These are phyloP conservation scores for Candida neerlandica DNA, from an alignment of 1,139 yeast species.

Conservation along the genomic window DNA sequence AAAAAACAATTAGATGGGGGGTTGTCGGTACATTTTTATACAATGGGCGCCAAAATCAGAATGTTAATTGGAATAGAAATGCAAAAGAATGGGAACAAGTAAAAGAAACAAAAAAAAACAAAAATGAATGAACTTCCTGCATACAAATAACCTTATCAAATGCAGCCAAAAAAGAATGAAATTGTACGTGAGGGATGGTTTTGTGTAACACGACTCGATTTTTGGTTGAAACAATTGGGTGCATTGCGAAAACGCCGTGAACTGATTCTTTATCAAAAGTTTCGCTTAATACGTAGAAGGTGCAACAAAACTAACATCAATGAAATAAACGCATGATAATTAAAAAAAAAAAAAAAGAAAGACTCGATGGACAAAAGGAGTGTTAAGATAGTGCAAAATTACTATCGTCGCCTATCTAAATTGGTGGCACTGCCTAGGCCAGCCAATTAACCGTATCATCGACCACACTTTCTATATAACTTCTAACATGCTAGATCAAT, in stretches of 20 bases:
- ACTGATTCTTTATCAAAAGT: too few species aligned
- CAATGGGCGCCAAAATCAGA: not conserved
- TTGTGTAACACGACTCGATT: not conserved
- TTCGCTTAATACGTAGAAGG: not conserved
- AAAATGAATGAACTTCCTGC: not conserved
- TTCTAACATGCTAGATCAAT: too few species aligned
- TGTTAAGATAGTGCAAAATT: too few species aligned
- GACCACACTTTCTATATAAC: too few species aligned
- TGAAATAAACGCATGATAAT: too few species aligned
- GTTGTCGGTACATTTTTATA: not conserved
- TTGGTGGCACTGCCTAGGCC: too few species aligned
- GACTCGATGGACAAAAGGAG: too few species aligned
- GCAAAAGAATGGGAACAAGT: not conserved
- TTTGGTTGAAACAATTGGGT: not conserved
- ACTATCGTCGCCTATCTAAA: too few species aligned
- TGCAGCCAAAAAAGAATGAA: not conserved
- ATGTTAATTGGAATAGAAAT: not conserved
- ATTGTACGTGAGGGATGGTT: not conserved
- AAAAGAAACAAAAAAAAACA: not conserved
- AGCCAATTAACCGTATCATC: too few species aligned
- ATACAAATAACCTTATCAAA: not conserved
- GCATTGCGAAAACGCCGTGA: constrained; percentile 1
- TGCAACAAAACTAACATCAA: too few species aligned
- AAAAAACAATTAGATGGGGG: not conserved
- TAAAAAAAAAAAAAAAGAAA: too few species aligned